phyloP scores from a whole-genome alignment of 352 stramenopile species.

The Pythium brachiatum region DNA sequence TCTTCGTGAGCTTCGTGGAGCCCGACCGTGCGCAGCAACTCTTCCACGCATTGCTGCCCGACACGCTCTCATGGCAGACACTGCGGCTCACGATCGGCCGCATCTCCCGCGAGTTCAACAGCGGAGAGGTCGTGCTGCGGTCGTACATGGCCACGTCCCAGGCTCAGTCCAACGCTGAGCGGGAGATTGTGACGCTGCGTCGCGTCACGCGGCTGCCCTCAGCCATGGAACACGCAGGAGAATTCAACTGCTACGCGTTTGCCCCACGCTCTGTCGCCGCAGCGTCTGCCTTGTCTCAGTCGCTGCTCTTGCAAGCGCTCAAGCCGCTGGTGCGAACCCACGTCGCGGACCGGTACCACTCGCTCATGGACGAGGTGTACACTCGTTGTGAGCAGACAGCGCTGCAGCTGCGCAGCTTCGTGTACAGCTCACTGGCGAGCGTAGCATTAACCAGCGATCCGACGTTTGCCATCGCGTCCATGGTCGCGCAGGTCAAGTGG shows the following conservation, averaged over 20 bases:
- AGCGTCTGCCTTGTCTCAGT: conserved; percentile 60
- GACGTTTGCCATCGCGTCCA: conserved; percentile 37
- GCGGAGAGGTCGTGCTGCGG: conserved; percentile 21
- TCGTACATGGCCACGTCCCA: conserved; percentile 7
- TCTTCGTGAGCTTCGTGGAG: conserved; percentile 66
- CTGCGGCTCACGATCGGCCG: conserved; percentile 11
- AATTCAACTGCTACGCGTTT: conserved; percentile 59
- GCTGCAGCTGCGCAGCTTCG: conserved; percentile 56
- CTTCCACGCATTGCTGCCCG: conserved; percentile 31
- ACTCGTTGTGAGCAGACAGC: conserved; percentile 45
- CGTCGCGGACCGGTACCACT: conserved; percentile 60
- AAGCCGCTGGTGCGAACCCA: conserved; percentile 63
- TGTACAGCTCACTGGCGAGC: conserved; percentile 54
- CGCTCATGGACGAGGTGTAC: conserved; percentile 70
- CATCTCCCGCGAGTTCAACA: conserved; percentile 15
- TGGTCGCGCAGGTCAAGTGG: conserved; percentile 53
- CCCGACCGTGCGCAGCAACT: conserved; percentile 45
- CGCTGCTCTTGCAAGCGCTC: conserved; percentile 60
- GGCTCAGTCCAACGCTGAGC: conserved; percentile 17
- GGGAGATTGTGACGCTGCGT: conserved; percentile 42
- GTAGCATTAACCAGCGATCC: conserved; percentile 39
- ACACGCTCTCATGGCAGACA: conserved; percentile 8
- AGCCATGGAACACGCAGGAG: conserved; percentile 47
- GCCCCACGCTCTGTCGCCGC: conserved; percentile 62
- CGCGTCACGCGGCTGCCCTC: conserved; percentile 44